Base-by-base conservation (phyloP, 257 asterid species). In the Perilla frutescens region DNA sequence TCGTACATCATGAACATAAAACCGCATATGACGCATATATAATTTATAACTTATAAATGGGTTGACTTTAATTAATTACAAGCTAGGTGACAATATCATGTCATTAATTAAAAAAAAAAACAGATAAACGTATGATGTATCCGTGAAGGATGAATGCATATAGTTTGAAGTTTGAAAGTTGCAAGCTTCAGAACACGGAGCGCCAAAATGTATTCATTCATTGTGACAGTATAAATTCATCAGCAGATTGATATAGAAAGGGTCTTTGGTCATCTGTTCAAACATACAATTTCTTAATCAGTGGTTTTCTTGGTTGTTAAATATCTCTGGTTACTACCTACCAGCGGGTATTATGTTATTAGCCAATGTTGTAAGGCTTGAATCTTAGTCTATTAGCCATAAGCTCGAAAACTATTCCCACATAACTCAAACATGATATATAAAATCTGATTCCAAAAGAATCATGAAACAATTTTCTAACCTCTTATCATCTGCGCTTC, bases 401-500 rank as follows among this genome's bases (percentile, higher is more conserved):
- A 66, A 66, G 60, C 48, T 34, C 44, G 15, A 50, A 7, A 5
- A 3, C 39, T 31, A 60, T 6, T 36, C 26, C 13, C 13, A 11
- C 26, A 51, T 4, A 31, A 51, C 14, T 40, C 4, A 34, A 34
- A 40, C 12, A 40, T 40, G 65, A 34, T 34, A 34, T 34, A 11
- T 13, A 41, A 15, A 0, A 14, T 20, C 54, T 43, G 15, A 63
- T 14, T 20, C 8, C 20, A 8, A 34, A 14, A 43, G 9, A 43
- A 61, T 14, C 12, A 39, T 26, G 36, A 66, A 31, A 10, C 20
- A 65, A 31, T 14, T 57, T 49, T 41, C 78, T 57, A 70, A 78
- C 78, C 77, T 70, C 47, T 1, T 26, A 66, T 88, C 68, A 91
- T 85, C 96, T 73, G 76, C 85, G 92, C 81, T 89, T 91, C 81